Evolutionary conservation across 768 basidiomycete genomes (phyloP).

Genomic region (Panus rudis): DNA sequence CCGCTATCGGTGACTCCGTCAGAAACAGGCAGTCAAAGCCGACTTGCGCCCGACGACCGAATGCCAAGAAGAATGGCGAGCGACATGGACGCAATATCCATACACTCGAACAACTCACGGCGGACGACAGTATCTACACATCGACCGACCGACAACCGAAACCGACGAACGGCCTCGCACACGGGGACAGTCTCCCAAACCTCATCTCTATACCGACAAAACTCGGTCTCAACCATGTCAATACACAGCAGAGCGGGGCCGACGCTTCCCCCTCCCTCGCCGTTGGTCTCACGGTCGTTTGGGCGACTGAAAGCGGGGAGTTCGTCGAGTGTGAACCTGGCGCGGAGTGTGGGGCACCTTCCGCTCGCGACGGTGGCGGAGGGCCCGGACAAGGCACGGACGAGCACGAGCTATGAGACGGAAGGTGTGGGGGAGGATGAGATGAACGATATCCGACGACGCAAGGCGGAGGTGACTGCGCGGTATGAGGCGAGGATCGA

Average conservation of each 20-base stretch:
- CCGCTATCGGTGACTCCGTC: not conserved
- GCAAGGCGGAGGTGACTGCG: conserved; percentile 61
- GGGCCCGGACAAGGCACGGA: conserved; percentile 17
- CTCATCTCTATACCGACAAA: conserved; percentile 34
- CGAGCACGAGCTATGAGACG: conserved; percentile 9
- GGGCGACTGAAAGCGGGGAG: conserved; percentile 29
- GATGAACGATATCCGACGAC: conserved; percentile 60
- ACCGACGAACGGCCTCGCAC: no score
- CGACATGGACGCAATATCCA: conserved; percentile 21
- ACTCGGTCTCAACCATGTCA: conserved; percentile 55
- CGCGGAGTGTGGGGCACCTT: conserved; percentile 40
- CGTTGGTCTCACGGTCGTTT: conserved; percentile 24
- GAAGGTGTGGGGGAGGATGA: conserved; percentile 37
- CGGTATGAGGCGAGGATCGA: conserved; percentile 74
- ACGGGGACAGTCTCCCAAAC: conserved; percentile 2
- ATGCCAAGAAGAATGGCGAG: conserved; percentile 13
- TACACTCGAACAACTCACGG: conserved; percentile 18
- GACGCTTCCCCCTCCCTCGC: conserved; percentile 21
- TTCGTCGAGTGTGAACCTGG: conserved; percentile 43
- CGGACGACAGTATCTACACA: conserved; percentile 17
- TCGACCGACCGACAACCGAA: no score
- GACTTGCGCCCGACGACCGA: not conserved
- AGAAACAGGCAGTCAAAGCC: not conserved
- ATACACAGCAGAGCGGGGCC: conserved; percentile 33
- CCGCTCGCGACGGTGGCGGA: conserved; percentile 49